Evolutionary conservation across 345 rosid genomes (phyloP), one percentile per base, ranked within the genome.

Genomic region (Erucastrum elatum): DNA sequence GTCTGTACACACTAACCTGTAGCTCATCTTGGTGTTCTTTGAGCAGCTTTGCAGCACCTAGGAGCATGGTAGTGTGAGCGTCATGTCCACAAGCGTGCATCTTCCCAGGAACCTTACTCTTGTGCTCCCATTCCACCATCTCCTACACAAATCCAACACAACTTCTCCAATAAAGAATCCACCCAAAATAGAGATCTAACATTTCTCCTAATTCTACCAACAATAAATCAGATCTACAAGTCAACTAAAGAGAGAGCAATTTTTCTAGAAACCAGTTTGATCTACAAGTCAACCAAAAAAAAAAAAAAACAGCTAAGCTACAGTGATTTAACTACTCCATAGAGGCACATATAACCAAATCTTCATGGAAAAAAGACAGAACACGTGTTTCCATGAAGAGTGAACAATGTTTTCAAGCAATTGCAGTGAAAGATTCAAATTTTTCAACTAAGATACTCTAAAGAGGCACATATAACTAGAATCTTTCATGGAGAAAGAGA

Each of bases 11-110:
- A 77, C 59, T 13, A 21, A 75, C 81, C 64, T 71, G 80, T 29
- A 80, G 64, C 67, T 75, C 68, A 58, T 75, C 53, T 64, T 68
- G 75, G 49, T 92, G 89, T 39, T 88, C 85, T 81, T 88, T 84
- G 35, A 92, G 97, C 75, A 92, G 83, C 80, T 87, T 92, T 0
- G 97, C 95, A 13, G 92, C 95, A 73, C 95, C 95, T 8, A 90
- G 92, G 46, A 92, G 94, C 94, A 92, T 92, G 2, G 95, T 59
- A 39, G 89, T 90, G 85, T 92, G 97, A 75, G 90, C 90, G 79
- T 92, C 97, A 64, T 92, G 97, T 12, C 95, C 97, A 84, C 97
- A 92, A 71, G 94, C 95, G 68, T 92, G 97, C 97, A 92, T 92
- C 85, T 88, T 92, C 75, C 91, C 95, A 2, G 90, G 87, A 67